Evolutionary conservation across 495 filamentous ascomycete species (phyloP).

Genomic region (Bacidia gigantensis): DNA sequence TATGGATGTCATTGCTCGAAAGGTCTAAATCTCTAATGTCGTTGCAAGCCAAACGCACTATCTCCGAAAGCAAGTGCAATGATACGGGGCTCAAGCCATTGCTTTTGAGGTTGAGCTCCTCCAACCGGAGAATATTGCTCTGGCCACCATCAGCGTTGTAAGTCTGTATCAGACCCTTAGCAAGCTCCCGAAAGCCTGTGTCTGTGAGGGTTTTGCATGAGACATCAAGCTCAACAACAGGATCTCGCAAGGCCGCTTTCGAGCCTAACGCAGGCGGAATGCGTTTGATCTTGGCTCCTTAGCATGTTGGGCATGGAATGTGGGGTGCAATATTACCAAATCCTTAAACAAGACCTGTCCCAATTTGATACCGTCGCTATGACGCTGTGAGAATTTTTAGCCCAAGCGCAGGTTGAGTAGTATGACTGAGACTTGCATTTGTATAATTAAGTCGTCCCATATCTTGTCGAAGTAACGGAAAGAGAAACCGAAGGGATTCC

Average conservation of each 20-base stretch:
- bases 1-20: conserved; percentile 30
- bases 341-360: conserved; percentile 32
- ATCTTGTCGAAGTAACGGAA: conserved; percentile 10
- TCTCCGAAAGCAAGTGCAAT: conserved; percentile 26
- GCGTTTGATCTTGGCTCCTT: conserved; percentile 25
- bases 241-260: conserved; percentile 26
- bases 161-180: conserved; percentile 27
- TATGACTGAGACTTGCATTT: conserved; percentile 19
- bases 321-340: conserved; percentile 22
- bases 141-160: conserved; percentile 23
- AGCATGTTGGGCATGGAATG: conserved; percentile 7
- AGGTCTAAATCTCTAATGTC: conserved; percentile 36
- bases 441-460: conserved; percentile 31
- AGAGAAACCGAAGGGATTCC: too few species aligned
- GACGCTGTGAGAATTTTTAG: conserved; percentile 22
- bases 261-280: conserved; percentile 24
- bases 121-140: conserved; percentile 25
- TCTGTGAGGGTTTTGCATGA: conserved; percentile 31
- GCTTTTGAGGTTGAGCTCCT: conserved; percentile 32
- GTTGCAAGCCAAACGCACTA: conserved; percentile 25
- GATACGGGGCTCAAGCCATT: conserved; percentile 29
- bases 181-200: conserved; percentile 29
- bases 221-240: conserved; percentile 34
- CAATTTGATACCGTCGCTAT: conserved; percentile 30
- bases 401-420: not conserved